phyloP scores from a whole-genome alignment of 1,139 yeast species.

The Pneumocystis sp. region DNA sequence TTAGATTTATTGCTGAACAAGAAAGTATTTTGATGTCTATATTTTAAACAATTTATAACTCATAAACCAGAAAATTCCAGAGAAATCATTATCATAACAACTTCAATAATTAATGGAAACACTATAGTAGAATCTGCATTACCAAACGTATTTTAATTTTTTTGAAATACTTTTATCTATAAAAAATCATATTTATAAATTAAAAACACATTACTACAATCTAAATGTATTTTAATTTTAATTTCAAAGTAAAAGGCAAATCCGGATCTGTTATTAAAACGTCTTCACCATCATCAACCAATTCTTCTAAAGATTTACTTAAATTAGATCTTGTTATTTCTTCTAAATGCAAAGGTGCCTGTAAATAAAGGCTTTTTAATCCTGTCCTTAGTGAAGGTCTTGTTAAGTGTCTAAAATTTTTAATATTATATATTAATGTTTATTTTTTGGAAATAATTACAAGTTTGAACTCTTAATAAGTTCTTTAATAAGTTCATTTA shows the following conservation, averaged over 20 bases:
- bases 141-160: background rate
- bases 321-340: slow-evolving; percentile 37
- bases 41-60: background rate
- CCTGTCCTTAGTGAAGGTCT: slow-evolving; percentile 40
- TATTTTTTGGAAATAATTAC: slow-evolving; percentile 9
- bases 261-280: slow-evolving; percentile 43
- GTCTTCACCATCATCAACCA: slow-evolving; percentile 36
- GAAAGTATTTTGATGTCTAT: background rate
- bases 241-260: slow-evolving; percentile 33
- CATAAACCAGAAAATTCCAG: background rate
- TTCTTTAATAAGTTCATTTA: slow-evolving; percentile 35
- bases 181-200: background rate
- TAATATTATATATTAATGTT: slow-evolving; percentile 18
- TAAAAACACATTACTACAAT: background rate
- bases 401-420: slow-evolving; percentile 29
- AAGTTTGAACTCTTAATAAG: slow-evolving; percentile 23
- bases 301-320: slow-evolving; percentile 24
- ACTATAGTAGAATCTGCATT: background rate
- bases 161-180: background rate
- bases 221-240: slow-evolving; percentile 12
- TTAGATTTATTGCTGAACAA: slow-evolving; percentile 37
- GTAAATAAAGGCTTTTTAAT: slow-evolving; percentile 33
- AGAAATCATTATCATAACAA: background rate
- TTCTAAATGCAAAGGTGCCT: slow-evolving; percentile 38
- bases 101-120: background rate